Evolutionary conservation across 306 rosid species (phyloP), one percentile per base, ranked within the genome.

Genomic region (Ceratonia siliqua): DNA sequence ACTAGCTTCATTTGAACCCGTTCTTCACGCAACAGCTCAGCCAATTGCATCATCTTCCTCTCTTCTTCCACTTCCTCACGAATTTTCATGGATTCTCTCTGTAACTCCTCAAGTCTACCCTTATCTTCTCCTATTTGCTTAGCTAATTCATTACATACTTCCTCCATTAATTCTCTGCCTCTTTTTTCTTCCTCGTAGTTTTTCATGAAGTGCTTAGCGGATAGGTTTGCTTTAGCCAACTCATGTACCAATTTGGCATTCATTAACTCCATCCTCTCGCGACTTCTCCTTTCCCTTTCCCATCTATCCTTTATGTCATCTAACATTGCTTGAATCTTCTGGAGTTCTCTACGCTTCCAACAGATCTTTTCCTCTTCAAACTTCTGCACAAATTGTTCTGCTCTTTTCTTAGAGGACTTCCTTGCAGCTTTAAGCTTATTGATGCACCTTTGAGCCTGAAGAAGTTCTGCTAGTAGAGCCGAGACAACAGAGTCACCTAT

Each of bases 11-110:
- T 85, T 63, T 88, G 93, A 48, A 90, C 75, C 18, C 85, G 83
- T 70, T 90, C 96, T 76, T 90, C 90, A 1, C 96, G 90, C 91
- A 84, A 86, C 62, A 80, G 80, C 73, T 83, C 87, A 1, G 85
- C 87, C 52, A 85, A 69, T 72, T 86, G 85, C 66, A 86, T 56
- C 96, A 85, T 86, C 54, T 63, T 79, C 70, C 87, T 88, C 81
- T 90, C 93, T 78, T 90, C 84, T 59, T 79, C 93, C 42, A 79
- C 32, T 75, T 86, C 93, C 53, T 79, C 75, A 0, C 57, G 35
- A 41, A 81, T 13, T 58, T 70, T 80, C 63, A 70, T 53, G n/a
- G 66, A 82, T 62, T 87, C 81, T 62, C 39, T 84, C 74, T 85
- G 80, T 67, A 85, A 20, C 62, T 39, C 79, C 81, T 82, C 78